phyloP scores from a whole-genome alignment of 2,329 filamentous ascomycete species.

The Lasiodiplodia gonubiensis region DNA sequence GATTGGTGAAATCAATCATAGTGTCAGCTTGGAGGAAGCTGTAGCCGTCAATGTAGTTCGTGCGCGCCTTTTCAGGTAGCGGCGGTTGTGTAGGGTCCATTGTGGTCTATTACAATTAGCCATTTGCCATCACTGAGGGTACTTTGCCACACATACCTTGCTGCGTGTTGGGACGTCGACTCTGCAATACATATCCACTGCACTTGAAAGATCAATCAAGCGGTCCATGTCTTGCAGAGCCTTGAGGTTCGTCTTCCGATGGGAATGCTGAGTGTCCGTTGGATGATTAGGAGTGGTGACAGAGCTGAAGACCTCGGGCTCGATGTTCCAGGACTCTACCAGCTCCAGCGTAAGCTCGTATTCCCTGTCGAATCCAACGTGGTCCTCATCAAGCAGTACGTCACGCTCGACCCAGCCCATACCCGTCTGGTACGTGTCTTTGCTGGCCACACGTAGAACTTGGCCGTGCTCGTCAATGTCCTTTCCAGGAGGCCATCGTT shows the following conservation, averaged over 20 bases:
- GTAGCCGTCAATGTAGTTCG: constrained; percentile 61
- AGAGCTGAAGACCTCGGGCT: constrained; percentile 34
- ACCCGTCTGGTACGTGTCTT: constrained; percentile 74
- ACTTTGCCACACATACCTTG: not conserved
- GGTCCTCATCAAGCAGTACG: constrained; percentile 48
- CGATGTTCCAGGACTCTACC: constrained; percentile 68
- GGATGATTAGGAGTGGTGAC: not conserved
- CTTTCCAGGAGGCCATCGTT: constrained; percentile 73
- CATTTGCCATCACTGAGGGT: not conserved
- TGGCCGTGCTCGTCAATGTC: constrained; percentile 72
- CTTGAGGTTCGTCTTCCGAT: not conserved
- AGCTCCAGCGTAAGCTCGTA: constrained; percentile 69
- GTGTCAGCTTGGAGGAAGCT: constrained; percentile 60
- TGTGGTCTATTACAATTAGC: not conserved
- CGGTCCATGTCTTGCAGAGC: constrained; percentile 37
- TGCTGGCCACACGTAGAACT: constrained; percentile 77
- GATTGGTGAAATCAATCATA: constrained; percentile 50
- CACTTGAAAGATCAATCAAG: constrained; percentile 65
- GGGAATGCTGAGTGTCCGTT: not conserved
- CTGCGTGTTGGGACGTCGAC: constrained; percentile 47
- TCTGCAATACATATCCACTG: constrained; percentile 64
- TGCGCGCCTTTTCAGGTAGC: constrained; percentile 58
- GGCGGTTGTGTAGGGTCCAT: constrained; percentile 69
- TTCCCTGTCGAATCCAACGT: constrained; percentile 55
- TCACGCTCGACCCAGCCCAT: constrained; percentile 80